Base-by-base conservation (phyloP, 805 yeast genomes). In the Yarrowia sp. region DNA sequence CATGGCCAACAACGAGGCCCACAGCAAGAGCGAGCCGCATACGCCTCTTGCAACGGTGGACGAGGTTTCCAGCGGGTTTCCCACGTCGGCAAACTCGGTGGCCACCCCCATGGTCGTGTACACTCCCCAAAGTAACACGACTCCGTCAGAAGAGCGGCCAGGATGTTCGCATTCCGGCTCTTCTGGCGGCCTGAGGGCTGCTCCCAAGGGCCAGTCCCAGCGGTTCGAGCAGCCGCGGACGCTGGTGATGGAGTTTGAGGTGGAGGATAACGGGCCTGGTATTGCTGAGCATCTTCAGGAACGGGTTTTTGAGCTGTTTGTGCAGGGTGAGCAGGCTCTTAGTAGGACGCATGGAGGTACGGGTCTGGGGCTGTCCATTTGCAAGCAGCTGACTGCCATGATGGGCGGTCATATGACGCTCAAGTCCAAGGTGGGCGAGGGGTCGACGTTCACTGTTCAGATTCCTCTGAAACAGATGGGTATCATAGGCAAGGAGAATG, bases 251-350 rank as follows among this genome's bases (percentile, higher is more conserved):
- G 89, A 87, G 70, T 82, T 93, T 48, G 86, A 85, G 66, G 96
- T 95, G 11, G 81, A 81, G 32, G 99, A 93, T 73, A 89, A 95
- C 0, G 98, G 99, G 7, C 90, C 96, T 0, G 99, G 99, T 66
- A 92, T 93, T 54, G 92, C 89, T 41, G 85, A 87, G 24, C 83
- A 85, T 0, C 77, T 90, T 62, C 96, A 91, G 71, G 87, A 87
- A 46, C 85, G 88, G 66, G 93, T 93, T 0, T 93, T 93, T 75
- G 97, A 93, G 72, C 97, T 97, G 1, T 93, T 93, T 77, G 90
- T 91, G 21, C 99, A 93, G 76, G 98, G 98, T 58, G 98, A 93
- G 71, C 97, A 91, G 74, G 91, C 97, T 0, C 80, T 92, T 12
- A 41, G 51, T 32, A 17, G 63, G 30, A 58, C 63, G 0, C 63